Evolutionary conservation across 371 early-diverging fungal genomes (phyloP).

Genomic region (Entomophthora muscae): DNA sequence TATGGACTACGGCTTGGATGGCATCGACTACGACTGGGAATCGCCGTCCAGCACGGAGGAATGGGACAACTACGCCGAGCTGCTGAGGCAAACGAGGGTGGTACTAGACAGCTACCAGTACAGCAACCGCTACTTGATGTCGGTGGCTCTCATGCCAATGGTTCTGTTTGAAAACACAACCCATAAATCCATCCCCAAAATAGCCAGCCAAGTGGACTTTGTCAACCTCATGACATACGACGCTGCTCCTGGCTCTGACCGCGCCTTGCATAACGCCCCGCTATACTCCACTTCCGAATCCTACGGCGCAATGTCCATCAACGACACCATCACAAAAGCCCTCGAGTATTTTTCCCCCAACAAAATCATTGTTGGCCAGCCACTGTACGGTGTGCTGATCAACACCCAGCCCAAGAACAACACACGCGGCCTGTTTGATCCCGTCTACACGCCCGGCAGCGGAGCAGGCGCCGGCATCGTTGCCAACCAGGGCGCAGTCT

Average conservation of each 20-base stretch:
- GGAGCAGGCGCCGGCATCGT: neutral
- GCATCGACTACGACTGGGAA: conserved; percentile 7
- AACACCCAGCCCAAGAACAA: neutral
- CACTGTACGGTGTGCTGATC: neutral
- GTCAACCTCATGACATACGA: conserved; percentile 6
- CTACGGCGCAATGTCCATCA: neutral
- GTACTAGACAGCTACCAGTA: neutral
- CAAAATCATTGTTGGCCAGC: neutral
- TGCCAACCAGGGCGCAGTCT: neutral
- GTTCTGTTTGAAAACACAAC: neutral
- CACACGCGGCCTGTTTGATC: neutral
- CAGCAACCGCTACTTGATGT: neutral
- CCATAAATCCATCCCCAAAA: neutral
- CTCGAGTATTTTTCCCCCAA: neutral
- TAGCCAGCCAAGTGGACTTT: neutral
- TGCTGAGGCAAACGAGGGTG: neutral
- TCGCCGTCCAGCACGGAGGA: neutral
- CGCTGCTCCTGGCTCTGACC: neutral
- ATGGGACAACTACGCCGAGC: neutral
- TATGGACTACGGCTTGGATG: conserved; percentile 4
- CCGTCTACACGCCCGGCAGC: neutral
- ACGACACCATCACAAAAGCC: neutral
- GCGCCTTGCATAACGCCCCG: neutral
- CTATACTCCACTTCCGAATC: neutral
- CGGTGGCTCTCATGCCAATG: neutral